A percentile compares a stretch with the other conserved stretches of the same genome.
Evolutionary conservation across 1,284 basidiomycete species (phyloP).

Genomic region (Leccinum pachyderme): DNA sequence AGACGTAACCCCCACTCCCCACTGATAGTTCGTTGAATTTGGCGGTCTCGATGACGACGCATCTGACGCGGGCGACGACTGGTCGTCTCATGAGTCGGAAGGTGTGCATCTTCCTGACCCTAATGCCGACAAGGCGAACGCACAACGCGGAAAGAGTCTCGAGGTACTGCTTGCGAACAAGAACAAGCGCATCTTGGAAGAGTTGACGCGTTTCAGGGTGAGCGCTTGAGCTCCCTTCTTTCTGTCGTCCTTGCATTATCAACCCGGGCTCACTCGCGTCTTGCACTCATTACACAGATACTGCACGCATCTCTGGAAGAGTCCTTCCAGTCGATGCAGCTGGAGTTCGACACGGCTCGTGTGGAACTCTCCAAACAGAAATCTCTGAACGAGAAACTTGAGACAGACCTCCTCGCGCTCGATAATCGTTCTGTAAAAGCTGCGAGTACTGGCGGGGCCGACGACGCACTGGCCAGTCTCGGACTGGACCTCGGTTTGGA

Average conservation of each 20-base stretch:
- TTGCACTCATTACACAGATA: constrained; percentile 48
- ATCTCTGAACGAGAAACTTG: constrained; percentile 82
- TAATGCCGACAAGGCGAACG: constrained; percentile 79
- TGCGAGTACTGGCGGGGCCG: constrained; percentile 28
- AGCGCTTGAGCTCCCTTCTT: constrained; percentile 14
- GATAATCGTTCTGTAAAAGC: constrained; percentile 43
- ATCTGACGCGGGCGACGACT: constrained; percentile 48
- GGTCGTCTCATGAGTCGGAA: constrained; percentile 35
- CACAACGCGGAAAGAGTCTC: constrained; percentile 75
- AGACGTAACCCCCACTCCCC: not conserved
- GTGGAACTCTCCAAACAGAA: constrained; percentile 77
- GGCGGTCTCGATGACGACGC: constrained; percentile 76
- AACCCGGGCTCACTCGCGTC: not conserved
- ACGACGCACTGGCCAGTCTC: constrained; percentile 66
- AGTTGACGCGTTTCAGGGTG: constrained; percentile 88
- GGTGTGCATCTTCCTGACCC: constrained; percentile 76
- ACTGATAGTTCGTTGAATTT: constrained; percentile 85
- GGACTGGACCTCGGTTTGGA: constrained; percentile 49
- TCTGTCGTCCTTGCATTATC: not conserved
- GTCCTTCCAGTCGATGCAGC: constrained; percentile 57
- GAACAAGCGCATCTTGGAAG: constrained; percentile 93
- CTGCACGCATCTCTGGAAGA: constrained; percentile 78
- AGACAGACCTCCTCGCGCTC: constrained; percentile 85
- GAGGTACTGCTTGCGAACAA: constrained; percentile 90
- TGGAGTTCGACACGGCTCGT: constrained; percentile 57